These are phyloP conservation scores for Aspergillus pseudoviridinutans DNA, from an alignment of 2,329 filamentous ascomycete species.

Conservation along the genomic window DNA sequence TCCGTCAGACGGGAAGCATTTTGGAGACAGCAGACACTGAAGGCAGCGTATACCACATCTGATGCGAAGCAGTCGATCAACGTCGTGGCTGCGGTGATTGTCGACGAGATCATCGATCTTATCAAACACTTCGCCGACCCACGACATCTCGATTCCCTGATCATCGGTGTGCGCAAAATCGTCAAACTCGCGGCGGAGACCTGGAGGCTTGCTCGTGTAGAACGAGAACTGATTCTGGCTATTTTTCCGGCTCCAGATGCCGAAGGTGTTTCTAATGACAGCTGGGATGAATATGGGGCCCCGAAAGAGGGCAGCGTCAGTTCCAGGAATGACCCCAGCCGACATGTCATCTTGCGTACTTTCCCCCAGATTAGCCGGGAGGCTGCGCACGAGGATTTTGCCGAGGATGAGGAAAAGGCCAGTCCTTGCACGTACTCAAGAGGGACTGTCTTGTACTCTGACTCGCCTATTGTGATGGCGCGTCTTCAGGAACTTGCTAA, in stretches of 20 bases:
- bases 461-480: constrained; percentile 41
- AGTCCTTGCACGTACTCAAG: constrained; percentile 45
- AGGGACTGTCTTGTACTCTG: constrained; percentile 49
- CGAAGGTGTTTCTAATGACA: constrained; percentile 31
- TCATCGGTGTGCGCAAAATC: constrained; percentile 50
- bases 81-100: constrained; percentile 51
- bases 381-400: constrained; percentile 46
- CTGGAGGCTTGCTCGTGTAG: constrained; percentile 55
- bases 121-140: constrained; percentile 53
- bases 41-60: constrained; percentile 54
- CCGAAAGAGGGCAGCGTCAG: constrained; percentile 14
- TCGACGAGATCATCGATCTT: constrained; percentile 54
- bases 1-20: constrained; percentile 55
- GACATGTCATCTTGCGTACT: constrained; percentile 47
- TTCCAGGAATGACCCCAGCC: constrained; percentile 22
- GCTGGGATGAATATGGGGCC: constrained; percentile 35
- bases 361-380: constrained; percentile 53
- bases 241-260: constrained; percentile 44
- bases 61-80: constrained; percentile 56
- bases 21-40: constrained; percentile 56
- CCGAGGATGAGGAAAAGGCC: constrained; percentile 44
- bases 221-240: constrained; percentile 53
- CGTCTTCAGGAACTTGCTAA: constrained; percentile 38
- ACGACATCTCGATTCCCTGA: constrained; percentile 48
- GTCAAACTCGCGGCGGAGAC: constrained; percentile 57